These are phyloP conservation scores for Moringa oleifera DNA, from an alignment of 345 rosid species.

Conservation along the genomic window DNA sequence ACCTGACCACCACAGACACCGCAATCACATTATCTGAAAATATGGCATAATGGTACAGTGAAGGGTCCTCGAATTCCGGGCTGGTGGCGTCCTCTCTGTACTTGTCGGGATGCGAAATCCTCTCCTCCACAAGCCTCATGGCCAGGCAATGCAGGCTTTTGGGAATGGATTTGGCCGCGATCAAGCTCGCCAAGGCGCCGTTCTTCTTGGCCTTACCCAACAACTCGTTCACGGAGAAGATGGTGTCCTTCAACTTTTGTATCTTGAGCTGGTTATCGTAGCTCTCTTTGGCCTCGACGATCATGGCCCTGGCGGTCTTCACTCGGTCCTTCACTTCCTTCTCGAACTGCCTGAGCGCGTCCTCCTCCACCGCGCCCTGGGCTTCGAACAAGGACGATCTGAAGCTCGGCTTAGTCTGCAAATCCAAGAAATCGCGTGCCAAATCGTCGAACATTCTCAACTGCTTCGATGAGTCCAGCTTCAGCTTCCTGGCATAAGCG, in stretches of 20 bases:
- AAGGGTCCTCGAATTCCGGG: constrained; percentile 65
- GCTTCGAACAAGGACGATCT: constrained; percentile 41
- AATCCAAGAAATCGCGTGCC: constrained; percentile 57
- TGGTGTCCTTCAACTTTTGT: constrained; percentile 86
- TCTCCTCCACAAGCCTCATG: constrained; percentile 89
- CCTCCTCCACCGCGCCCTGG: constrained; percentile 57
- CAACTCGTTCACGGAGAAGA: constrained; percentile 78
- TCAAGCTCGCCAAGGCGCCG: constrained; percentile 72
- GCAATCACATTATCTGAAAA: constrained; percentile 90
- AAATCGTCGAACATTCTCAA: constrained; percentile 68
- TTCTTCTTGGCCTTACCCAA: constrained; percentile 80
- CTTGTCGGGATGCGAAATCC: constrained; percentile 66
- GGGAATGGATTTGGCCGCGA: constrained; percentile 75
- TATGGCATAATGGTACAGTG: constrained; percentile 70
- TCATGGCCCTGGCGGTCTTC: constrained; percentile 61
- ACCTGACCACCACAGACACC: constrained; percentile 85
- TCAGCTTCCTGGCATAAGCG: constrained; percentile 87
- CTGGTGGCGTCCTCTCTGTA: constrained; percentile 52
- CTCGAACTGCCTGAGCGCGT: constrained; percentile 68
- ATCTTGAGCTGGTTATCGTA: constrained; percentile 89
- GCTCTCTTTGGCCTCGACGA: constrained; percentile 75
- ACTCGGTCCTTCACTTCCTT: constrained; percentile 90
- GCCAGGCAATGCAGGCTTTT: constrained; percentile 95
- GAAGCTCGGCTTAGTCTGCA: constrained; percentile 45
- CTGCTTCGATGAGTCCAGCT: constrained; percentile 80